These are phyloP conservation scores for Metschnikowia baotianmanensis DNA, from an alignment of 805 yeast genomes.

Conservation along the genomic window DNA sequence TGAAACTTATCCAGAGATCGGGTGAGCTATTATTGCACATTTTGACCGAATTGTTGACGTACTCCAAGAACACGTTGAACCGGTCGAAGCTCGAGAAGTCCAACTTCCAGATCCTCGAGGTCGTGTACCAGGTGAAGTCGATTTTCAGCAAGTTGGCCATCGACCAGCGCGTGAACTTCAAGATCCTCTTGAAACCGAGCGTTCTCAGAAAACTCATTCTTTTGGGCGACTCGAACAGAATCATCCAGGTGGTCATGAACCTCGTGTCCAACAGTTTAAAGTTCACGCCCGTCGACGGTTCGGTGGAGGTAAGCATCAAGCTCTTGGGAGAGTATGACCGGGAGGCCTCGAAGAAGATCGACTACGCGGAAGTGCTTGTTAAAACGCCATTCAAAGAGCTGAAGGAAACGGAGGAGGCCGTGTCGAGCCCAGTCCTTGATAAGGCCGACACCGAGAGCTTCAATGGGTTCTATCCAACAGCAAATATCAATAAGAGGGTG, in stretches of 20 bases:
- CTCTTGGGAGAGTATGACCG: conserved; percentile 69
- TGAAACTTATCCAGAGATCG: conserved; percentile 81
- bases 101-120: conserved; percentile 74
- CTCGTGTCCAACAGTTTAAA: conserved; percentile 86
- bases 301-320: conserved; percentile 61
- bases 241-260: conserved; percentile 90
- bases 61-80: conserved; percentile 87
- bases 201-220: conserved; percentile 60
- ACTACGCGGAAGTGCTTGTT: conserved; percentile 15
- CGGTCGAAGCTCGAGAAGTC: conserved; percentile 80
- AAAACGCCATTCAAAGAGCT: conserved; percentile 4
- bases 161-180: conserved; percentile 70
- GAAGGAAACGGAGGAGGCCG: not conserved
- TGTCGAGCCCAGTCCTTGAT: not conserved
- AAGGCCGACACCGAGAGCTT: not conserved
- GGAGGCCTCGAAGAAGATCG: conserved; percentile 14
- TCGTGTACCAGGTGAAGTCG: conserved; percentile 79
- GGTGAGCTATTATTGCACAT: conserved; percentile 90
- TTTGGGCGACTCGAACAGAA: conserved; percentile 86
- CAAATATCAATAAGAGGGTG: not conserved
- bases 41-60: conserved; percentile 85
- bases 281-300: conserved; percentile 88
- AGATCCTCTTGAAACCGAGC: conserved; percentile 62
- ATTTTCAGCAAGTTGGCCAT: conserved; percentile 79
- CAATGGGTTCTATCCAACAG: not conserved